Conservation (phyloP, 2,329 filamentous ascomycete genomes). For the Herpotrichia juniperi region DNA sequence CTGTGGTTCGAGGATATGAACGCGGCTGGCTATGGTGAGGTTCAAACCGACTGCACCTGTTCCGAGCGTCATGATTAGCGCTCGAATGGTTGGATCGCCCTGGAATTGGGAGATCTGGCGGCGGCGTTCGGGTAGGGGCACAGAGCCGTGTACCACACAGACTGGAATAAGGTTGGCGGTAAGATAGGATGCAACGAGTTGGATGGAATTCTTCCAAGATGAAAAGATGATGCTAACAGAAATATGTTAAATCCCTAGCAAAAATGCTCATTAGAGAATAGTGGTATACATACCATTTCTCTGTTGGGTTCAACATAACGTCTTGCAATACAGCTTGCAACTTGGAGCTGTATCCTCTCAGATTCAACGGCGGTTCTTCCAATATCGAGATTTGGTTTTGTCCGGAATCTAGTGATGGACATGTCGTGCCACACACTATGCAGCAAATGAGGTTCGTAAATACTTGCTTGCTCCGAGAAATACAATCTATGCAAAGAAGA, state of each 20-base stretch:
- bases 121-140: constrained; percentile 8
- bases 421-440: no score
- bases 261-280: no score
- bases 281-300: no score
- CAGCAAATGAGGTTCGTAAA: no score
- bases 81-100: constrained; percentile 16
- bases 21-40: constrained; percentile 3
- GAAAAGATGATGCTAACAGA: constrained; percentile 7
- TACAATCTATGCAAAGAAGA: no score
- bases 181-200: constrained; percentile 3
- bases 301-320: no score
- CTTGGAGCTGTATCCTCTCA: no score
- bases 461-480: no score
- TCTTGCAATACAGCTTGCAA: no score
- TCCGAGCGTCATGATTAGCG: constrained; percentile 18
- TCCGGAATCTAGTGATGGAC: no score
- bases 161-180: background rate
- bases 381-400: no score
- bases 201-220: constrained; percentile 9
- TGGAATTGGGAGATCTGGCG: constrained; percentile 4
- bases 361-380: no score
- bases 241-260: background rate
- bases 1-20: constrained; percentile 29
- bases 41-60: constrained; percentile 15
- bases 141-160: constrained; percentile 11